These are phyloP conservation scores for Bimuria novae-zelandiae DNA, from an alignment of 2,329 filamentous ascomycete genomes.

Conservation along the genomic window DNA sequence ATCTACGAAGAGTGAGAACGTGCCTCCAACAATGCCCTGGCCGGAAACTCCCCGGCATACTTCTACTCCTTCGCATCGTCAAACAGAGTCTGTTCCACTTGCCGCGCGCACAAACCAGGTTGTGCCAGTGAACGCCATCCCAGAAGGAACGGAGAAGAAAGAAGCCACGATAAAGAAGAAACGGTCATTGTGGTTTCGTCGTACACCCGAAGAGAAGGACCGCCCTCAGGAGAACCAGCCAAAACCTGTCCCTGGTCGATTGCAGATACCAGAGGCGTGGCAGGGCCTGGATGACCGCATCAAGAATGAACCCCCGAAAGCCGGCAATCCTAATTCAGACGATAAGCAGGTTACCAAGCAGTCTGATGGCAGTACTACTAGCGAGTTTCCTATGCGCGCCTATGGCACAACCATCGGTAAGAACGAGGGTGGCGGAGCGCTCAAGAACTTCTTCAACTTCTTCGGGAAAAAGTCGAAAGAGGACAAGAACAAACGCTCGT, in stretches of 20 bases:
- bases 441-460: slow-evolving; percentile 56
- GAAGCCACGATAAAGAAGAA: slow-evolving; percentile 46
- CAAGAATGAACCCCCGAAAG: slow-evolving; percentile 21
- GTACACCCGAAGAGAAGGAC: slow-evolving; percentile 40
- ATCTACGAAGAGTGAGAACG: slow-evolving; percentile 25
- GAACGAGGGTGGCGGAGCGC: slow-evolving; percentile 43
- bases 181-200: slow-evolving; percentile 54
- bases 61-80: slow-evolving; percentile 24
- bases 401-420: slow-evolving; percentile 38
- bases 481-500: slow-evolving; percentile 41
- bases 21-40: slow-evolving; percentile 21
- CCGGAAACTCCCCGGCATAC: slow-evolving; percentile 16
- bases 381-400: slow-evolving; percentile 51
- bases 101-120: slow-evolving; percentile 19
- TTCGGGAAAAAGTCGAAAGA: slow-evolving; percentile 56
- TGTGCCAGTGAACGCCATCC: slow-evolving; percentile 9
- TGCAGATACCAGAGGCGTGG: slow-evolving; percentile 43
- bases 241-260: slow-evolving; percentile 32
- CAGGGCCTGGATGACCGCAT: slow-evolving; percentile 43
- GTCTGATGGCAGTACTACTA: slow-evolving; percentile 38
- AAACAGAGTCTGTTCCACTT: slow-evolving; percentile 26
- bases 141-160: slow-evolving; percentile 26
- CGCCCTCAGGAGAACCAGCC: slow-evolving; percentile 34
- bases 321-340: slow-evolving; percentile 8
- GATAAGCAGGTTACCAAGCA: slow-evolving; percentile 26